A percentile compares a stretch with the other conserved stretches of the same genome.
Evolutionary conservation across 2,329 filamentous ascomycete genomes (phyloP).

Genomic region (Neocucurbitaria cava): DNA sequence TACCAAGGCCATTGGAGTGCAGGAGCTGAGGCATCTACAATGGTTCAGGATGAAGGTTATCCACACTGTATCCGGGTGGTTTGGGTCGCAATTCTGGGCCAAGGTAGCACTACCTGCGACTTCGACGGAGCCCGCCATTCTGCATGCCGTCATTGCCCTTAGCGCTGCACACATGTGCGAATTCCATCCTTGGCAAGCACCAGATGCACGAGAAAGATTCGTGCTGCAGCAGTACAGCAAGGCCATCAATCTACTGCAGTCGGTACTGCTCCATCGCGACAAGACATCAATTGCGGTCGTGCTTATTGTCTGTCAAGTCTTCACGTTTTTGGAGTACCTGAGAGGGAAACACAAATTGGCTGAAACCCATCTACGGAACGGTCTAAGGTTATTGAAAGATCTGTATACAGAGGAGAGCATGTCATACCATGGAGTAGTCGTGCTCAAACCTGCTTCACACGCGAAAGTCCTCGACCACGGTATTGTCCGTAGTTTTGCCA

Average conservation of each 20-base stretch:
- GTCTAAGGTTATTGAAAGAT: conserved; percentile 48
- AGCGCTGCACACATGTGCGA: conserved; percentile 42
- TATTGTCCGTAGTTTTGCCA: conserved; percentile 54
- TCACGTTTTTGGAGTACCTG: conserved; percentile 52
- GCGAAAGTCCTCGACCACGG: conserved; percentile 50
- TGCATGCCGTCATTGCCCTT: conserved; percentile 53
- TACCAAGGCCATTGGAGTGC: not conserved
- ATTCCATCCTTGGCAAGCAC: conserved; percentile 5
- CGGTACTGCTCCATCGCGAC: conserved; percentile 19
- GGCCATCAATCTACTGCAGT: conserved; percentile 47
- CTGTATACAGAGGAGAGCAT: conserved; percentile 12
- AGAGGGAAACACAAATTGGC: conserved; percentile 49
- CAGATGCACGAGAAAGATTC: conserved; percentile 36
- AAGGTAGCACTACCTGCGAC: conserved; percentile 50
- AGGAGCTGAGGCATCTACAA: conserved; percentile 8
- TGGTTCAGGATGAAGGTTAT: conserved; percentile 4
- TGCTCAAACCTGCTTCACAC: conserved; percentile 4
- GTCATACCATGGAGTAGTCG: not conserved
- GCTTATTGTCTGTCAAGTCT: conserved; percentile 53
- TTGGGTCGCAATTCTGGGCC: conserved; percentile 47
- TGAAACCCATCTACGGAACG: conserved; percentile 51
- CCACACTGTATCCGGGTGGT: conserved; percentile 10
- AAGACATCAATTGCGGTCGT: conserved; percentile 41
- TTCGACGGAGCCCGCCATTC: conserved; percentile 48
- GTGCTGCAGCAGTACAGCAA: conserved; percentile 51